Base-by-base conservation (phyloP, 2,329 filamentous ascomycete species). In the Apiospora sp. region DNA sequence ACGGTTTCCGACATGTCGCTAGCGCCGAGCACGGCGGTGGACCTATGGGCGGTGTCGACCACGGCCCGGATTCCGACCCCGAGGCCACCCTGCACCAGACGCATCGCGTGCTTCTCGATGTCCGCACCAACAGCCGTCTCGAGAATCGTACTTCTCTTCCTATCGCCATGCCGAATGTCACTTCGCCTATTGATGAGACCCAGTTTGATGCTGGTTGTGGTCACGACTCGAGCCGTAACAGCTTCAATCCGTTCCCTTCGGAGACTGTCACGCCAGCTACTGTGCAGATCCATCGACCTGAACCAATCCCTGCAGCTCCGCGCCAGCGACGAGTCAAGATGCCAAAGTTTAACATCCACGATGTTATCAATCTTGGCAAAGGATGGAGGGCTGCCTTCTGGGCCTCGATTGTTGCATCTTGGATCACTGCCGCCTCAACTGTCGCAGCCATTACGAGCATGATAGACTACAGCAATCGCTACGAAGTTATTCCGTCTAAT, bases 131-230 rank as follows among this genome's bases (percentile, higher is more conserved):
- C 3, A 61, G 49, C 4, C 48, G 49, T 6, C 1, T 44, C 6
- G 22, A 43, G 5, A 71, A 71, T 24, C 44, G 30, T 4, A 68
- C 71, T 6, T 72, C 71, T 14, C 68, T 72, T 43, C 68, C 54
- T 14, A 34, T 71, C 5, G 43, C 34, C 16, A 64, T 68, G 68
- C 68, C 71, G 12, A 68, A 71, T 6, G 58, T 22, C 3, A 48
- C 49, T 7, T 72, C 71, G 14, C 58, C 71, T 43, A 70, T 49
- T 12, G 49, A 44, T 19, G 30, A 41, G 12, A 13, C 49, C 13
- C 48, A 70, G 4, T 34, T 70, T 22, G 48, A 61, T 12, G 67
- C 24, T 27, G 43, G 49, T 3, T 49, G 27, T 34, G 48, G 44
- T 8, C 44, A 41, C 14, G 41, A 27, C 5, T 58, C 71, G 4